These are phyloP conservation scores for Apiospora sp. DNA, from an alignment of 2,329 filamentous ascomycete genomes.

Conservation along the genomic window DNA sequence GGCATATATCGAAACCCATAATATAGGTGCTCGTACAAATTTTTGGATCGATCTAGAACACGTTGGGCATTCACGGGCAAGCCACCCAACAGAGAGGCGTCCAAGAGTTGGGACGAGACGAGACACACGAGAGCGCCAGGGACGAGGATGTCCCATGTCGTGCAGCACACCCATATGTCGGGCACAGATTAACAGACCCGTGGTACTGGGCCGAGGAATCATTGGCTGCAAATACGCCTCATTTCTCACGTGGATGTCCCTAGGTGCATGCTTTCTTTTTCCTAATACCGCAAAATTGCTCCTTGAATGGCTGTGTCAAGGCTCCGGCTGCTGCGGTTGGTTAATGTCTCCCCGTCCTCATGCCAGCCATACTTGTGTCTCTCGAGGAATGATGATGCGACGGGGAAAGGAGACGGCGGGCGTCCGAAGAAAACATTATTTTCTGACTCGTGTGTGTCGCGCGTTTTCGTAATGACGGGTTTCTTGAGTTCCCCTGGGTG, in stretches of 20 bases:
- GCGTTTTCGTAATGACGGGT: not conserved
- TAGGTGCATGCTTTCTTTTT: not conserved
- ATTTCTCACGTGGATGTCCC: not conserved
- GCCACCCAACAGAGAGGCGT: not conserved
- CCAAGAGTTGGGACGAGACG: conserved; percentile 7
- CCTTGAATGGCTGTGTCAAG: not conserved
- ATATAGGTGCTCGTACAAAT: not conserved
- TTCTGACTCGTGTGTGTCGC: not conserved
- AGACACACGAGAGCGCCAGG: not conserved
- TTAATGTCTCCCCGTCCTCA: not conserved
- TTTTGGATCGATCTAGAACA: not conserved
- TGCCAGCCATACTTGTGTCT: not conserved
- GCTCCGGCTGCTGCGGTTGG: not conserved
- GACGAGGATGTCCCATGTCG: not conserved
- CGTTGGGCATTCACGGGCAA: not conserved
- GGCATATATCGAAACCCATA: not conserved
- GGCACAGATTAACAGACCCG: conserved; percentile 4
- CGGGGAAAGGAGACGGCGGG: not conserved
- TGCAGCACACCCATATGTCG: conserved; percentile 11
- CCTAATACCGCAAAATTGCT: not conserved
- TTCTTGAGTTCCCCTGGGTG: not conserved
- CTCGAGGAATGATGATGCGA: not conserved
- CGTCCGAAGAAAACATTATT: not conserved
- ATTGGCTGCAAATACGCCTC: not conserved
- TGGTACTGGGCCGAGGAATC: not conserved